Conservation (phyloP, 208 protist genomes). For the Trypanosoma melophagium region DNA sequence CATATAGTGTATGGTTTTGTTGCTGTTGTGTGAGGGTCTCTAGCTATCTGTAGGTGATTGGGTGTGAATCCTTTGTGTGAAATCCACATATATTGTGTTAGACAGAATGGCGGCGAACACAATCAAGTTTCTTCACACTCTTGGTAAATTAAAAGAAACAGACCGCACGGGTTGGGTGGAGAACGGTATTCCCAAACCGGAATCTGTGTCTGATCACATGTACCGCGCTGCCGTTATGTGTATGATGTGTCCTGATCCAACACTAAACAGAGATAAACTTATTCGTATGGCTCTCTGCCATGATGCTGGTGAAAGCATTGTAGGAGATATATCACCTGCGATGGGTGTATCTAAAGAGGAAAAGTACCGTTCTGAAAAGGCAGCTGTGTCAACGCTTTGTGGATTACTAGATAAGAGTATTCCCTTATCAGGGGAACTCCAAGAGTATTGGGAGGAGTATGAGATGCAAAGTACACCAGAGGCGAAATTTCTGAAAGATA, state of each 20-base stretch:
- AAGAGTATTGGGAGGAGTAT: conserved; percentile 82
- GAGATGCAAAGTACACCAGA: conserved; percentile 82
- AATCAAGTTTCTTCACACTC: conserved; percentile 70
- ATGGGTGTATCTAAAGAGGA: conserved; percentile 84
- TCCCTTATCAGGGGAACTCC: conserved; percentile 54
- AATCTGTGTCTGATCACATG: conserved; percentile 92
- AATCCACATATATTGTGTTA: no score
- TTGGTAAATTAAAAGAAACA: conserved; percentile 84
- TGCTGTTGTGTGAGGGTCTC: no score
- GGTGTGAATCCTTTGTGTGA: no score
- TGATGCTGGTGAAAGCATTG: conserved; percentile 85
- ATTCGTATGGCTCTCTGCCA: conserved; percentile 91
- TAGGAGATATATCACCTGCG: conserved; percentile 84
- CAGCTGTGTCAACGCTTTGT: conserved; percentile 59
- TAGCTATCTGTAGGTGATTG: no score
- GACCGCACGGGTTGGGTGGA: conserved; percentile 90
- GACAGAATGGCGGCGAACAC: conserved; percentile 32
- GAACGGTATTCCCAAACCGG: conserved; percentile 54
- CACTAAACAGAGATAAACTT: conserved; percentile 68
- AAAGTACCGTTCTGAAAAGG: conserved; percentile 67
- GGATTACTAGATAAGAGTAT: conserved; percentile 33
- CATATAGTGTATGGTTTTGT: no score
- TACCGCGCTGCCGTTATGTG: conserved; percentile 90
- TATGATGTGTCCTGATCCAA: conserved; percentile 87
- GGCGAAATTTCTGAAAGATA: conserved; percentile 88